Conservation (phyloP, 2,329 filamentous ascomycete species). For the Alternaria longipes region DNA sequence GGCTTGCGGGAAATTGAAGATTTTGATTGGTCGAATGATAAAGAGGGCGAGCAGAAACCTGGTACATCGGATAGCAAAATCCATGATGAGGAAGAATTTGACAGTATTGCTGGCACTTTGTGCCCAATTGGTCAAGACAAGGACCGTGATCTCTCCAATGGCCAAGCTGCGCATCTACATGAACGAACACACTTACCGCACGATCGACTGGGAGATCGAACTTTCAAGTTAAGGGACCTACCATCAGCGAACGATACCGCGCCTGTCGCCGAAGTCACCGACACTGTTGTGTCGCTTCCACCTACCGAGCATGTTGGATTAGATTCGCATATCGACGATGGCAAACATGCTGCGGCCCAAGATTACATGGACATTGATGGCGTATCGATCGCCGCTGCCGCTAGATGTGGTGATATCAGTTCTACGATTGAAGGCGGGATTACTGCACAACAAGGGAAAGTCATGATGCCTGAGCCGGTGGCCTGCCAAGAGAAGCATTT, state of each 20-base stretch:
- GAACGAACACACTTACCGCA: background rate
- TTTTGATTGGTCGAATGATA: conserved; percentile 31
- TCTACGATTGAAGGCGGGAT: background rate
- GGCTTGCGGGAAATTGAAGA: conserved; percentile 33
- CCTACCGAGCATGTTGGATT: background rate
- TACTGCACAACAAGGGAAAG: background rate
- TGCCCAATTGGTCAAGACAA: background rate
- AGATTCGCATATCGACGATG: too few species aligned
- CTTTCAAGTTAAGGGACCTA: background rate
- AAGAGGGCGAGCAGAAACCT: background rate
- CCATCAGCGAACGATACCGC: background rate
- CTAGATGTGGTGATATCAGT: background rate
- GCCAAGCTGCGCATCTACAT: background rate
- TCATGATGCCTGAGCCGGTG: background rate
- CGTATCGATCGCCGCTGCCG: background rate
- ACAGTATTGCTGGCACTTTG: background rate
- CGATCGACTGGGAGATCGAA: background rate
- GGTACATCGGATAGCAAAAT: background rate
- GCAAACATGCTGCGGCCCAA: background rate
- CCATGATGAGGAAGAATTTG: background rate
- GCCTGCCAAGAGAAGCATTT: background rate
- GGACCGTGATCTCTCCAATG: background rate
- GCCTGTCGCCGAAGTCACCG: background rate
- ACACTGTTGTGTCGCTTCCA: background rate
- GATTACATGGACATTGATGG: background rate